phyloP scores from a whole-genome alignment of 192 early-diverging fungal genomes.

The Podila horticola region DNA sequence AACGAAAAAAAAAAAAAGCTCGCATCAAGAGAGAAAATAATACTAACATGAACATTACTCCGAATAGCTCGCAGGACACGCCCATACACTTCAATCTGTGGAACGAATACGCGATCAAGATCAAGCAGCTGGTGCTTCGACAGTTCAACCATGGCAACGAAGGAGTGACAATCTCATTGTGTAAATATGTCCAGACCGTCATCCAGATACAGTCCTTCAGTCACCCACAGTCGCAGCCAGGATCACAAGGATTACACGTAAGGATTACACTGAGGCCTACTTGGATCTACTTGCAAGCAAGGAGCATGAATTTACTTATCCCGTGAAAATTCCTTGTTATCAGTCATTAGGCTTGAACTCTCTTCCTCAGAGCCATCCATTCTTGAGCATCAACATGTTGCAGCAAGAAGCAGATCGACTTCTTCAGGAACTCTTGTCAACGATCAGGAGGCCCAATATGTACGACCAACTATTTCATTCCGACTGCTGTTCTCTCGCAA shows the following conservation, averaged over 20 bases:
- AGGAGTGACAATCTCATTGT: slow-evolving; percentile 20
- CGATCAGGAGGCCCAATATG: slow-evolving; percentile 25
- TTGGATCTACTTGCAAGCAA: background rate
- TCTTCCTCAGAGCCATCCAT: slow-evolving; percentile 30
- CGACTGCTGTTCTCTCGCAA: background rate
- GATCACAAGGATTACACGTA: slow-evolving; percentile 30
- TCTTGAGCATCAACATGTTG: slow-evolving; percentile 16
- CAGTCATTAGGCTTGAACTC: slow-evolving; percentile 21
- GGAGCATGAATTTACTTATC: too few relatives aligned
- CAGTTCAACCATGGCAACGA: slow-evolving; percentile 19
- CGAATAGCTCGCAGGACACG: slow-evolving; percentile 26
- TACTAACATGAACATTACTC: background rate
- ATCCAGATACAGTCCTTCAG: slow-evolving; percentile 40
- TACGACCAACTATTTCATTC: slow-evolving; percentile 7
- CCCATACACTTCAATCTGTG: slow-evolving; percentile 15
- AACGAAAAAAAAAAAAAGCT: background rate
- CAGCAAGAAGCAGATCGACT: slow-evolving; percentile 35
- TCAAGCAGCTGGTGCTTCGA: slow-evolving; percentile 21
- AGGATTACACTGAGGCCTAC: background rate
- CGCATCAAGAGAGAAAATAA: background rate
- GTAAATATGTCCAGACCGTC: slow-evolving; percentile 42
- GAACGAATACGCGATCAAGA: slow-evolving; percentile 44
- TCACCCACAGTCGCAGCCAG: slow-evolving; percentile 26
- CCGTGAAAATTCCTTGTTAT: background rate
- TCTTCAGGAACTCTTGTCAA: slow-evolving; percentile 30